These are phyloP conservation scores for Linum usitatissimum DNA, from an alignment of 345 rosid species.

Conservation along the genomic window DNA sequence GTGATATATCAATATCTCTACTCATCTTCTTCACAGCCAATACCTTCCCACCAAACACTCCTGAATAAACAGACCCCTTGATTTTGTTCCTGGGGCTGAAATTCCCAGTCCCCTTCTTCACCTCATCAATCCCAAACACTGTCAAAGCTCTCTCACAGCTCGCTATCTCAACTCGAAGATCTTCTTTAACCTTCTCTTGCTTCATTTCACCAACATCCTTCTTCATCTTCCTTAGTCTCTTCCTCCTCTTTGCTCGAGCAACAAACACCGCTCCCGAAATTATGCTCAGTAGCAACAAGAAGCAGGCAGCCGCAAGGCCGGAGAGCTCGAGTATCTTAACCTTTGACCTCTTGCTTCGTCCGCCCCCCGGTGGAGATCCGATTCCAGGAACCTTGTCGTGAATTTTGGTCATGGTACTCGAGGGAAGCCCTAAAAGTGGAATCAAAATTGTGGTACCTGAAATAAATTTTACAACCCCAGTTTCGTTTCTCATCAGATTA, in stretches of 20 bases:
- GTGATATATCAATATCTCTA: constrained; percentile 16
- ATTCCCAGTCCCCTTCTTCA: constrained; percentile 30
- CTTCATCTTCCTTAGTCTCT: constrained; percentile 14
- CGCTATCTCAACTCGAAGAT: constrained; percentile 32
- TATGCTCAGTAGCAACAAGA: constrained; percentile 16
- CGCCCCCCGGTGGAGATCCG: constrained; percentile 13
- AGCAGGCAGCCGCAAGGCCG: constrained; percentile 28
- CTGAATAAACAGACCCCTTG: constrained; percentile 30
- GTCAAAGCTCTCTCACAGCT: constrained; percentile 27
- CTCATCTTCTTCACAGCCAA: constrained; percentile 29
- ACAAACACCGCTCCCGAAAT: constrained; percentile 11
- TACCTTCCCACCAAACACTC: constrained; percentile 26
- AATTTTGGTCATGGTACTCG: constrained; percentile 25
- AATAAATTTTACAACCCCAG: constrained; percentile 4
- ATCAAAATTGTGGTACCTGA: constrained; percentile 42
- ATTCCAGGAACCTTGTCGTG: constrained; percentile 8
- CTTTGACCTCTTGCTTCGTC: constrained; percentile 12
- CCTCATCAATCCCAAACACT: constrained; percentile 21
- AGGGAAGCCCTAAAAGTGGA: constrained; percentile 29
- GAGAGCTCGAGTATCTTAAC: constrained; percentile 14
- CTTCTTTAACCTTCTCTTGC: constrained; percentile 11
- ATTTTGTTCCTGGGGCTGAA: constrained; percentile 30
- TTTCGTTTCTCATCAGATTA: constrained; percentile 15
- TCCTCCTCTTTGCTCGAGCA: constrained; percentile 15
- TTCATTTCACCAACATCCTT: constrained; percentile 4